Percentiles rank a stretch among this genome's conserved stretches.
Conservation (phyloP, 306 rosid species). For the Clitoria ternatea region DNA sequence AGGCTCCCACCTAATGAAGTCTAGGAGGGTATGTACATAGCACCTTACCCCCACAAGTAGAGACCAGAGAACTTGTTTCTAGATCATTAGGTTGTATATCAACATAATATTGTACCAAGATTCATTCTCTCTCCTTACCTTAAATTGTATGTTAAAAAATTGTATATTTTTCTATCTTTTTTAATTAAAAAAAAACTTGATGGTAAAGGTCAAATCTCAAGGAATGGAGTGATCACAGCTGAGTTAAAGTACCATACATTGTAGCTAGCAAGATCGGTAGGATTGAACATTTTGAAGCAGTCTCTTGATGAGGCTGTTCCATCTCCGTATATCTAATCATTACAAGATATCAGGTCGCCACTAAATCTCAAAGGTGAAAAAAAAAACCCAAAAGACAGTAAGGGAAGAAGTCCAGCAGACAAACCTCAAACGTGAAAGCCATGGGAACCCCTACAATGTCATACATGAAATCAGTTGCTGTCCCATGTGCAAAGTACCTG, state of each 20-base stretch:
- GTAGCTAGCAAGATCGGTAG: slow-evolving; percentile 60
- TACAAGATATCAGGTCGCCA: slow-evolving; percentile 13
- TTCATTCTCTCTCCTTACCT: background rate
- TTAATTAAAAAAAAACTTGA: background rate
- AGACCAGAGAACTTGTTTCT: background rate
- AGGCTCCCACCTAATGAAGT: background rate
- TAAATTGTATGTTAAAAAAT: background rate
- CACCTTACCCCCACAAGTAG: background rate
- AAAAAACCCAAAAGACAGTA: background rate
- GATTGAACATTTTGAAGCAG: slow-evolving; percentile 98
- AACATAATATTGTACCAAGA: background rate
- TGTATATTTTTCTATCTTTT: background rate
- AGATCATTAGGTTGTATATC: background rate
- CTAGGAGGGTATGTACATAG: background rate
- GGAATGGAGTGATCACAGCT: slow-evolving; percentile 3
- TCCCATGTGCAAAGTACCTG: slow-evolving; percentile 98
- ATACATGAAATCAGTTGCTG: slow-evolving; percentile 94
- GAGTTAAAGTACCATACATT: slow-evolving; percentile 47
- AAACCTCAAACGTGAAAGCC: slow-evolving; percentile 99
- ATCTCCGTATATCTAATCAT: slow-evolving; percentile 82
- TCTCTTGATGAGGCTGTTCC: slow-evolving; percentile 69
- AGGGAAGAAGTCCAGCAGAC: slow-evolving; percentile 23
- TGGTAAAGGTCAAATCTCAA: background rate
- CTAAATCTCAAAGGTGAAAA: slow-evolving; percentile 12
- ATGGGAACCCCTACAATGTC: slow-evolving; percentile 79